These are phyloP conservation scores for Allantophomopsis cytisporea DNA, from an alignment of 2,329 filamentous ascomycete species.

Conservation along the genomic window DNA sequence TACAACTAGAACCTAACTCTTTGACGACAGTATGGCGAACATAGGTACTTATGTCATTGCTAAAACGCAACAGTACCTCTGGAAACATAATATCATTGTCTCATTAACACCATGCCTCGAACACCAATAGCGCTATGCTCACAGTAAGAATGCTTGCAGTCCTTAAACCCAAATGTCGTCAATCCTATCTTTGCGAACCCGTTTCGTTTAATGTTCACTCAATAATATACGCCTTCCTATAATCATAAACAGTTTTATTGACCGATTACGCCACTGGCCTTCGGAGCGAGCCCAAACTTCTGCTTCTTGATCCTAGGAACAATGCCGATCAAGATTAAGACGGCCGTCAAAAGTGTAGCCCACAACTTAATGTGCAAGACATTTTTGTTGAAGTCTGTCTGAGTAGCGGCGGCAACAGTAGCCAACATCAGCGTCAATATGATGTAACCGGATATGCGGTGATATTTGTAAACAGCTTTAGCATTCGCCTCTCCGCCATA, in stretches of 20 bases:
- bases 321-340: constrained; percentile 58
- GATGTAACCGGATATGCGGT: constrained; percentile 65
- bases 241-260: not conserved
- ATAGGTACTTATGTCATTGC: too few species aligned
- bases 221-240: too few species aligned
- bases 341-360: constrained; percentile 53
- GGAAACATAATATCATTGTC: too few species aligned
- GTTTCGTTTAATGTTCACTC: too few species aligned
- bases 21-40: too few species aligned
- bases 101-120: too few species aligned
- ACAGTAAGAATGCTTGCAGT: too few species aligned
- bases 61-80: too few species aligned
- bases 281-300: constrained; percentile 53
- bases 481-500: constrained; percentile 72
- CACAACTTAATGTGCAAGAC: constrained; percentile 63
- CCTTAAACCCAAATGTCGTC: too few species aligned
- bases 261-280: not conserved
- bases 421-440: constrained; percentile 57
- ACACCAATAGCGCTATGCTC: too few species aligned
- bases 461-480: constrained; percentile 82
- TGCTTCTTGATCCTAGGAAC: constrained; percentile 67
- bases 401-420: constrained; percentile 61
- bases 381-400: constrained; percentile 60
- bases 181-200: too few species aligned
- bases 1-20: too few species aligned